A percentile compares a stretch with the other conserved stretches of the same genome.
phyloP scores from a whole-genome alignment of 306 rosid genomes.

The Malus asiatica region DNA sequence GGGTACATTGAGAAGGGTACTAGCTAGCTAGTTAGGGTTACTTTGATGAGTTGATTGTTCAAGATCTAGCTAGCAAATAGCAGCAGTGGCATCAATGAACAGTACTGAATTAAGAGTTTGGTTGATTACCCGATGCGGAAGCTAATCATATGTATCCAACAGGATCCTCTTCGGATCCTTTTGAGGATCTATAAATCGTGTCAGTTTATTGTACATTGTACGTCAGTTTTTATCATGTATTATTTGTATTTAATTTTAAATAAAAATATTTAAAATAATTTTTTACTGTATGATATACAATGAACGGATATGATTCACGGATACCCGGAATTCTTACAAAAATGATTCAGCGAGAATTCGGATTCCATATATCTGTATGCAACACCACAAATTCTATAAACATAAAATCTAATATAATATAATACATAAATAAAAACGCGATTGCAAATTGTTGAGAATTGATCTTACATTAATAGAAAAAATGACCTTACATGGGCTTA shows the following conservation, averaged over 20 bases:
- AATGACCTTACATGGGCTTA: too few relatives aligned
- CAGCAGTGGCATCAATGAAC: not conserved
- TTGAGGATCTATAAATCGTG: fast-evolving
- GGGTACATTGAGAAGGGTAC: not conserved
- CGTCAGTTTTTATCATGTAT: fast-evolving
- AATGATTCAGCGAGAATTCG: too few relatives aligned
- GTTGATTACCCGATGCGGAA: not conserved
- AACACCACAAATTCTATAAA: not conserved
- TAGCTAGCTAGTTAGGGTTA: not conserved
- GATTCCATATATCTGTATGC: not conserved
- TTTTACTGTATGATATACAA: too few relatives aligned
- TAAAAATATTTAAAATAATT: too few relatives aligned
- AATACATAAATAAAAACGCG: too few relatives aligned
- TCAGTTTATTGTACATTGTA: too few relatives aligned
- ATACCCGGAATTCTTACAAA: too few relatives aligned
- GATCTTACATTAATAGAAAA: too few relatives aligned
- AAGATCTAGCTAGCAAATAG: not conserved
- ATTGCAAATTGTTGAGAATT: too few relatives aligned
- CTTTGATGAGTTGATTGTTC: not conserved
- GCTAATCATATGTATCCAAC: not conserved
- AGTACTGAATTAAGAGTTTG: not conserved
- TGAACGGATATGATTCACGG: fast-evolving
- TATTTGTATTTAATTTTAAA: too few relatives aligned
- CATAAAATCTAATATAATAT: too few relatives aligned
- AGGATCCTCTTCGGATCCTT: too few relatives aligned